phyloP scores from a whole-genome alignment of 2,329 filamentous ascomycete species.

The Leptographium flavum region DNA sequence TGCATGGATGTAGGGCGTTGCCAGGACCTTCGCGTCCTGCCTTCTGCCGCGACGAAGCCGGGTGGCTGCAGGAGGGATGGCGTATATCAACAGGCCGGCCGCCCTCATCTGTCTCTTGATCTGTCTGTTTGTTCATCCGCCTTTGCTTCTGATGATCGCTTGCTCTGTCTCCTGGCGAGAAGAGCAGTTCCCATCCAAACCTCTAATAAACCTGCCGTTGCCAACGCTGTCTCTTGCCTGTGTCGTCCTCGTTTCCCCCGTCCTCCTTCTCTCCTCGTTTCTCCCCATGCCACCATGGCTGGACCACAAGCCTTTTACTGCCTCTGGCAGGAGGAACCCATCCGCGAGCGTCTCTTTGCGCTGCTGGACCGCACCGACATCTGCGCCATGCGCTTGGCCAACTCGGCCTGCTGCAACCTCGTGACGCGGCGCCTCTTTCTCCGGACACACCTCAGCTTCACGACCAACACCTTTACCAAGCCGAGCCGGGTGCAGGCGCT shows the following conservation, averaged over 20 bases:
- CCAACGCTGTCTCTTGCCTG: not conserved
- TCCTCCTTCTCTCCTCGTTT: not conserved
- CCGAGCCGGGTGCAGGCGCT: constrained; percentile 60
- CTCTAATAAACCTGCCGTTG: not conserved
- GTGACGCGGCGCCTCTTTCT: constrained; percentile 57
- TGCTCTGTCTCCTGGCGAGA: constrained; percentile 8
- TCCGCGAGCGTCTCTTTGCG: constrained; percentile 36
- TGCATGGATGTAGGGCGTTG: not conserved
- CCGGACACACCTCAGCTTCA: constrained; percentile 56
- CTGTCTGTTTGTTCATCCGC: not conserved
- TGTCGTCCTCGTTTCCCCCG: not conserved
- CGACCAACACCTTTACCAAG: constrained; percentile 61
- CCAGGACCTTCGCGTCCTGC: not conserved
- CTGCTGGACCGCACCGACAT: constrained; percentile 35
- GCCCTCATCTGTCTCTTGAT: not conserved
- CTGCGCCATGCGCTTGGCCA: constrained; percentile 49
- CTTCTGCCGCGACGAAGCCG: not conserved
- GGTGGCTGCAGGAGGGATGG: not conserved
- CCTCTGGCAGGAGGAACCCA: constrained; percentile 37
- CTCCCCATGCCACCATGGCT: constrained; percentile 28
- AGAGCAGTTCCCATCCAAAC: not conserved
- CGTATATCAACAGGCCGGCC: not conserved
- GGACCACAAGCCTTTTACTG: constrained; percentile 35
- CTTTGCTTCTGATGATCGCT: not conserved
- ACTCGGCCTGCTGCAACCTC: constrained; percentile 55